Evolutionary conservation across 2,329 filamentous ascomycete species (phyloP).

Genomic region (Mycosphaerelloides madeirae): DNA sequence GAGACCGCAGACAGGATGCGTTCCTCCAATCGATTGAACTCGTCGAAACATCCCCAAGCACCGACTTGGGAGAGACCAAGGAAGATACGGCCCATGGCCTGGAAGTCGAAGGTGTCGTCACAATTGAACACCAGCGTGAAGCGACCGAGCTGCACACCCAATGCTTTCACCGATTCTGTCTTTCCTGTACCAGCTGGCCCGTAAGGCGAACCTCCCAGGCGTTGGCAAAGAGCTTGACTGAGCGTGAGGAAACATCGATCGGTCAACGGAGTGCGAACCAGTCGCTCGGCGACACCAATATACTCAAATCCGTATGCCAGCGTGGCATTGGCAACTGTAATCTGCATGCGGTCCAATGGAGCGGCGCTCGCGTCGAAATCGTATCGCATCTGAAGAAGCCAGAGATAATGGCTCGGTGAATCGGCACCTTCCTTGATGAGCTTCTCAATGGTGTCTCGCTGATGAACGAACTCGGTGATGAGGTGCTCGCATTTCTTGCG

Average conservation of each 20-base stretch:
- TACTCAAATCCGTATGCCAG: constrained; percentile 98
- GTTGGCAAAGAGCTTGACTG: constrained; percentile 90
- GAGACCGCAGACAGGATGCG: constrained; percentile 96
- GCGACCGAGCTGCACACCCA: constrained; percentile 91
- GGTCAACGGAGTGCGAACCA: constrained; percentile 93
- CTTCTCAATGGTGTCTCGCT: constrained; percentile 87
- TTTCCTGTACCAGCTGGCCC: constrained; percentile 97
- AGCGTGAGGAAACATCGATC: constrained; percentile 98
- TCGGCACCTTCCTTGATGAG: constrained; percentile 71
- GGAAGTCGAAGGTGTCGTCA: constrained; percentile 99
- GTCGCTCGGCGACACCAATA: constrained; percentile 88
- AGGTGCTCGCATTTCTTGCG: constrained; percentile 97
- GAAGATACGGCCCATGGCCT: constrained; percentile 99
- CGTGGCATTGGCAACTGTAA: constrained; percentile 95
- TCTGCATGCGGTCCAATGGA: constrained; percentile 71
- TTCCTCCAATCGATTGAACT: constrained; percentile 98
- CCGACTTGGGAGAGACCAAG: constrained; percentile 98
- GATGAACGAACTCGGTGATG: constrained; percentile 98
- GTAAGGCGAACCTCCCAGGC: constrained; percentile 93
- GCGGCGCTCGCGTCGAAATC: constrained; percentile 80
- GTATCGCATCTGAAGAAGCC: constrained; percentile 97
- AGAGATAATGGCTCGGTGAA: constrained; percentile 76
- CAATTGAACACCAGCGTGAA: constrained; percentile 99
- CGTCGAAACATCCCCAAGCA: constrained; percentile 99
- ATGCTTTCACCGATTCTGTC: constrained; percentile 96